Evolutionary conservation across 192 early-diverging fungal species (phyloP), one percentile per base, ranked within the genome.

Genomic region (Jimgerdemannia lactiflua): DNA sequence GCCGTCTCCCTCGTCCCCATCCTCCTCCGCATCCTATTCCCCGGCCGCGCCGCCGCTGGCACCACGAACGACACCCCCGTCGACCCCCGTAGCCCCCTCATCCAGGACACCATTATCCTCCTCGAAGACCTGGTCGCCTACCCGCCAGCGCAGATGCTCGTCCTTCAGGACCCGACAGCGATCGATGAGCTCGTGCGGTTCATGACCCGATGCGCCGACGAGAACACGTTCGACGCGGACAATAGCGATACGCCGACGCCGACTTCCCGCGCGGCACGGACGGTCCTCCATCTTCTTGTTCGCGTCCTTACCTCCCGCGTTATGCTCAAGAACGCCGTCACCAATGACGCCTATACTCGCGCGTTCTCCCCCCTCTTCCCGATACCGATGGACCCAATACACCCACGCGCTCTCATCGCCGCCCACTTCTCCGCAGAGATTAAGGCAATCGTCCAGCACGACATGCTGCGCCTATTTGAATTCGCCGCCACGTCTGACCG

Each of bases 381-480:
- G 8, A 14, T 14, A 59, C 49, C 6, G 49, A 59, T 14, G 6
- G 49, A 10, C 49, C 8, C 49, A 29, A 29, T 29, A 29, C 49
- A 10, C 49, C 14, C 8, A 6, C 14, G 49, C 49, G 49, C 49
- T 59, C 49, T 0, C 29, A 29, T 29, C 29, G 49, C 49, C 14
- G 49, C 49, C 49, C 49, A 2, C 49, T 2, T 59, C 49, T 59
- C 49, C 49, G 49, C 49, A 6, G 49, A 6, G 8, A 59, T 59
- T 14, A 6, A 59, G 8, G 49, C 6, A 6, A 59, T 14, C 49
- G 14, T 59, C 14, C 64, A 65, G 59, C 64, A 17, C 29, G 72
- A 73, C 18, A n/a, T 73, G 8, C 18, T 73, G 6, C 72, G 72
- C n/a, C n/a, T 73, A 4, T 64, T 73, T 43, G 67, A 73, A 20